Evolutionary conservation across 1,139 yeast genomes (phyloP).

Genomic region (Kodamaea ohmeri): DNA sequence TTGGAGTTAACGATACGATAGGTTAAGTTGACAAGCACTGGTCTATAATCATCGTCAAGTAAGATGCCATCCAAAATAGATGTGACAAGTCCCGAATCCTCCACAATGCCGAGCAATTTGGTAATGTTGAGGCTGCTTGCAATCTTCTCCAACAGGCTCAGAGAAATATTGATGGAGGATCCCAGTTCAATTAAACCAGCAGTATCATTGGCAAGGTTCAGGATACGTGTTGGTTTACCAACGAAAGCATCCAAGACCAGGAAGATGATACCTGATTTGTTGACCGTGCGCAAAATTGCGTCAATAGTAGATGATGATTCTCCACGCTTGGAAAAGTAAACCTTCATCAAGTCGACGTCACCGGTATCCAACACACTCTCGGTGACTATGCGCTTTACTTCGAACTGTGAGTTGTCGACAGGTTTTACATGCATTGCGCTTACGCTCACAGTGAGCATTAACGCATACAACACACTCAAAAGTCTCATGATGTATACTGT

Average conservation of each 20-base stretch:
- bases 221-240: slow-evolving; percentile 28
- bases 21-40: slow-evolving; percentile 35
- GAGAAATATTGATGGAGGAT: slow-evolving; percentile 9
- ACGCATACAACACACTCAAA: slow-evolving; percentile 10
- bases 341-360: background rate
- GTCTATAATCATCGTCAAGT: slow-evolving; percentile 36
- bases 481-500: slow-evolving; percentile 11
- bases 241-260: slow-evolving; percentile 37
- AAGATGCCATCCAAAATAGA: slow-evolving; percentile 37
- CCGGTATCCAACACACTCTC: slow-evolving; percentile 1
- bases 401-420: slow-evolving; percentile 19
- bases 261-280: slow-evolving; percentile 39
- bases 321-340: slow-evolving; percentile 11
- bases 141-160: slow-evolving; percentile 11
- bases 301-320: slow-evolving; percentile 19
- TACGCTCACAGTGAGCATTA: slow-evolving; percentile 8
- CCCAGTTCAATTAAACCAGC: slow-evolving; percentile 16
- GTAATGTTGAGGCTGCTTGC: slow-evolving; percentile 23
- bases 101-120: slow-evolving; percentile 23
- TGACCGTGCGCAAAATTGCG: slow-evolving; percentile 26
- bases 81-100: slow-evolving; percentile 35
- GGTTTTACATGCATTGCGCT: slow-evolving; percentile 17
- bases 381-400: slow-evolving; percentile 6
- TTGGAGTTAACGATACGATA: slow-evolving; percentile 33
- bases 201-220: slow-evolving; percentile 32